phyloP scores from a whole-genome alignment of 345 rosid species.

The Anastatica hierochuntica region DNA sequence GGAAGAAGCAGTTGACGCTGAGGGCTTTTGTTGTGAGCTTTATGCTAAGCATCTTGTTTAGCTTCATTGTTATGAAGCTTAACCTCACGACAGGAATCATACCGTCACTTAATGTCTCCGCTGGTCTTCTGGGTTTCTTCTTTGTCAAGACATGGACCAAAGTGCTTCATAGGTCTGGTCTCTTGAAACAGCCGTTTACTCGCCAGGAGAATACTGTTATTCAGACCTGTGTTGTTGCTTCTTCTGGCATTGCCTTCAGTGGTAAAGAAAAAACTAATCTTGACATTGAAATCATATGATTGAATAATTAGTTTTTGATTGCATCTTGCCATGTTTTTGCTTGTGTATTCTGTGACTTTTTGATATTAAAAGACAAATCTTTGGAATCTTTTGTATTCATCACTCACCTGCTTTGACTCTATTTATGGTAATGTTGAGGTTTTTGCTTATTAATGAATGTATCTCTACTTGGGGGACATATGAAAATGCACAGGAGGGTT shows the following conservation, averaged over 20 bases:
- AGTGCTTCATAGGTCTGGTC: constrained; percentile 32
- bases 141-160: constrained; percentile 60
- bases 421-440: neutral
- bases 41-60: constrained; percentile 43
- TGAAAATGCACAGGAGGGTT: constrained; percentile 45
- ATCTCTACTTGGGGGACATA: neutral
- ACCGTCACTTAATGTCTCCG: constrained; percentile 64
- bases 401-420: constrained; percentile 3
- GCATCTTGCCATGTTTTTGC: neutral
- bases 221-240: constrained; percentile 75
- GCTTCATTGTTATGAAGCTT: constrained; percentile 65
- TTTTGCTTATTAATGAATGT: constrained; percentile 4
- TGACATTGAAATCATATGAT: too few relatives aligned
- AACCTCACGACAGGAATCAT: constrained; percentile 67
- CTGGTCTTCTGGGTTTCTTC: constrained; percentile 66
- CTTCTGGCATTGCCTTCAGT: constrained; percentile 73
- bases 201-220: constrained; percentile 73
- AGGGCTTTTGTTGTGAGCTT: constrained; percentile 59
- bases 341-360: neutral
- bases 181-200: constrained; percentile 50
- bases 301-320: too few relatives aligned
- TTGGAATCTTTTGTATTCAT: constrained; percentile 13
- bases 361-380: too few relatives aligned
- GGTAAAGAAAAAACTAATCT: constrained; percentile 29
- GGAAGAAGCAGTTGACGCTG: constrained; percentile 56